Evolutionary conservation across 140 eudicot genomes (phyloP), one percentile per base, ranked within the genome.

Genomic region (Ambrosia hybrid): DNA sequence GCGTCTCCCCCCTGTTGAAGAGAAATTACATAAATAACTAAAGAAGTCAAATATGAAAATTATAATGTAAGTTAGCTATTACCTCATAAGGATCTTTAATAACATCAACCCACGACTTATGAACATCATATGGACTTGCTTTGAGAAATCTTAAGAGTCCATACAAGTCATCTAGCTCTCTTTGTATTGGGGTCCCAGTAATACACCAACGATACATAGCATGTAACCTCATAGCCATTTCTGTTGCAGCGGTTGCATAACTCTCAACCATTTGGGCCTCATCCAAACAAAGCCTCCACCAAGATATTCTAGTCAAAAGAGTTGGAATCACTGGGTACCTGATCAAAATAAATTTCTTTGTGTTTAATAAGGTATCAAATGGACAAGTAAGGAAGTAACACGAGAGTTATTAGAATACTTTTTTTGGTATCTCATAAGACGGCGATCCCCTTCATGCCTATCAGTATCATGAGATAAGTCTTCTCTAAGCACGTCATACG

Each of bases 241-340:
- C 97, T 48, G 96, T 82, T 72, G 97, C 97, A 21, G 94, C 84
- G 69, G 96, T 82, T 51, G 87, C 82, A 79, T 78, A 88, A 84
- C 86, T 84, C 79, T 93, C 99, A 71, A 90, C 97, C 99, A 93
- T 93, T 81, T 93, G 97, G 75, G 99, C 99, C 77, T 93, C 99
- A 83, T 93, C 99, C 83, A 93, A 81, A 77, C 99, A 93, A 70
- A 93, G 72, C 74, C 99, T 90, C 99, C 99, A 93, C 99, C 99
- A 93, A 1, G 73, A 76, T 74, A 93, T 76, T 75, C 89, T 83
- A 39, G 98, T 93, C 36, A 93, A 88, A 61, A 78, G 83, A 70
- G 98, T 93, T 56, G 98, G 98, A 51, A 85, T 79, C 41, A 93
- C 98, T 12, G 89, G 96, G 79, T 90, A 93, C 82, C 98, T 92